Percentiles rank a stretch among this genome's conserved stretches.
phyloP scores from a whole-genome alignment of 768 basidiomycete genomes.

The Infundibulicybe gibba region DNA sequence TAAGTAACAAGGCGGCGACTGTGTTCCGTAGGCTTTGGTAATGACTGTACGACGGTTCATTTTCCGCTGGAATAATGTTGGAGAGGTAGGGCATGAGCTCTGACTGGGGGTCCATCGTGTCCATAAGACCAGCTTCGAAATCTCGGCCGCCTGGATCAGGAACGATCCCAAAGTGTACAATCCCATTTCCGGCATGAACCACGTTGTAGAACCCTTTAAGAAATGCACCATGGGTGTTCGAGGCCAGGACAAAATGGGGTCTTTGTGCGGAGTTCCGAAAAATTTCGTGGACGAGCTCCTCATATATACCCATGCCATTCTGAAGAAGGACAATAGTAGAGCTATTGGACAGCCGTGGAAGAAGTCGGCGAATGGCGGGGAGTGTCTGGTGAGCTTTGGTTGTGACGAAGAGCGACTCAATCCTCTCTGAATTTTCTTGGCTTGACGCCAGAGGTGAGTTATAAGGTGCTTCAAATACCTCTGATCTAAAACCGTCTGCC shows the following conservation, averaged over 20 bases:
- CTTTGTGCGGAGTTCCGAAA: conserved; percentile 73
- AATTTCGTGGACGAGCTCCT: conserved; percentile 59
- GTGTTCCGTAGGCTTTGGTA: conserved; percentile 68
- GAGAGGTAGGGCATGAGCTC: conserved; percentile 45
- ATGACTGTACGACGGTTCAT: conserved; percentile 33
- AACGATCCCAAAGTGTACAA: conserved; percentile 75
- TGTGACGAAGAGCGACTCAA: conserved; percentile 79
- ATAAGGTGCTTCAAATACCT: conserved; percentile 32
- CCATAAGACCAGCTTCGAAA: conserved; percentile 53
- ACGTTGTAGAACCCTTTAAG: conserved; percentile 47
- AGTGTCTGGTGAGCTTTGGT: conserved; percentile 73
- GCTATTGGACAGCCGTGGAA: conserved; percentile 55
- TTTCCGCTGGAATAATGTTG: conserved; percentile 42
- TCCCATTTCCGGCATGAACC: conserved; percentile 69
- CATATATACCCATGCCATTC: conserved; percentile 93
- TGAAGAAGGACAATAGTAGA: conserved; percentile 92
- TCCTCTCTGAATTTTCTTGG: conserved; percentile 25
- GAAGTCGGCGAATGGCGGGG: conserved; percentile 51
- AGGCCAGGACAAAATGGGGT: conserved; percentile 83
- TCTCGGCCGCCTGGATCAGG: conserved; percentile 62
- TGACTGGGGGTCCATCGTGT: conserved; percentile 23
- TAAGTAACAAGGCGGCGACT: conserved; percentile 55
- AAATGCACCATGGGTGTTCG: conserved; percentile 80
- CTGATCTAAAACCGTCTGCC: conserved; percentile 45
- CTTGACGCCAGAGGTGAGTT: neutral